phyloP scores from a whole-genome alignment of 495 filamentous ascomycete species.

The Parathielavia hyrcaniae region DNA sequence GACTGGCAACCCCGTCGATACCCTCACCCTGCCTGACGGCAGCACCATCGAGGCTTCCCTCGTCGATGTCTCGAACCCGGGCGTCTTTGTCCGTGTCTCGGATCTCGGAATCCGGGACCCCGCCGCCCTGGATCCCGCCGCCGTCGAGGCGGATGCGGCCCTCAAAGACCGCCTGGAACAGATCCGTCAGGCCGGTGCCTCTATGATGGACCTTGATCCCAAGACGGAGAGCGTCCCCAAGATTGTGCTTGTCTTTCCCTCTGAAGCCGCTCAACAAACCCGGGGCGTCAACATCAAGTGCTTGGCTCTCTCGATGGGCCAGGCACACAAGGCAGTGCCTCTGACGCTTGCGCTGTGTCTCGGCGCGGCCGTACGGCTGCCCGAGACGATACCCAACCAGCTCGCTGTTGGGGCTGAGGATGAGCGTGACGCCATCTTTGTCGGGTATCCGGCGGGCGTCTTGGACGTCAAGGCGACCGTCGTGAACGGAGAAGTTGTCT shows the following conservation, averaged over 20 bases:
- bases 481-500: conserved; percentile 36
- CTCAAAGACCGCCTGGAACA: conserved; percentile 51
- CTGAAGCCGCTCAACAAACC: conserved; percentile 18
- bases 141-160: conserved; percentile 42
- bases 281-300: conserved; percentile 41
- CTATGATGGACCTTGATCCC: conserved; percentile 56
- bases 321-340: conserved; percentile 60
- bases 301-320: conserved; percentile 46
- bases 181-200: conserved; percentile 55
- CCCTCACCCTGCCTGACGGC: conserved; percentile 47
- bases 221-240: conserved; percentile 59
- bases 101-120: conserved; percentile 43
- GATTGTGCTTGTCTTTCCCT: conserved; percentile 54
- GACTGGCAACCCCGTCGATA: conserved; percentile 53
- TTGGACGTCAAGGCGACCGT: conserved; percentile 50
- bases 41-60: conserved; percentile 45
- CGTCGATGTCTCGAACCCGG: conserved; percentile 60
- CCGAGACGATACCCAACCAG: conserved; percentile 44
- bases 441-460: conserved; percentile 58
- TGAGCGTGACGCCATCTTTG: conserved; percentile 38
- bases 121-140: conserved; percentile 48
- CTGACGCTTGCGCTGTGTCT: conserved; percentile 56
- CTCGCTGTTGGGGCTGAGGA: conserved; percentile 24
- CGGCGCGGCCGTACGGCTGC: conserved; percentile 50
- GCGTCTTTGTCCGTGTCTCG: conserved; percentile 53